Evolutionary conservation across 208 protist genomes (phyloP).

Genomic region (Leishmania aethiopica): DNA sequence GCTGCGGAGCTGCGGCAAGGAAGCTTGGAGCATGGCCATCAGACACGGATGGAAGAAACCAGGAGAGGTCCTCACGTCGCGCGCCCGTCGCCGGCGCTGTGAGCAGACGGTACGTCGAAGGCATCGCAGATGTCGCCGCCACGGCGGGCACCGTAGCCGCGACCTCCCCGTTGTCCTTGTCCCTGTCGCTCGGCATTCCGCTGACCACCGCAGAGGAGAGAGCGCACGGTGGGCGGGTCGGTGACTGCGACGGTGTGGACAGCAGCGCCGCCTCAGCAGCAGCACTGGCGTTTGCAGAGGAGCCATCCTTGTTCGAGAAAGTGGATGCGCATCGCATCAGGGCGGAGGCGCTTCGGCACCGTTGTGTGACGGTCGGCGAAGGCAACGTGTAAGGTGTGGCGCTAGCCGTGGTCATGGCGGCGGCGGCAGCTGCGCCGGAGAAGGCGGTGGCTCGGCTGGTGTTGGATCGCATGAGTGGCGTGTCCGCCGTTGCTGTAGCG

Average conservation of each 20-base stretch:
- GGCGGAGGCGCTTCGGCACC: neutral
- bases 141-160: neutral
- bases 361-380: neutral
- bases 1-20: neutral
- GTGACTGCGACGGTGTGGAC: neutral
- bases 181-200: neutral
- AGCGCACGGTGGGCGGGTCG: neutral
- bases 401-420: neutral
- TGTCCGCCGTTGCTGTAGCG: neutral
- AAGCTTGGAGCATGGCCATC: neutral
- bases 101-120: neutral
- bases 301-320: neutral
- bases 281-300: neutral
- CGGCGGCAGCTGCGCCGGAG: neutral
- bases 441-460: neutral
- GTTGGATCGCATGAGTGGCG: constrained; percentile 3
- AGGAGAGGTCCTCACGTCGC: neutral
- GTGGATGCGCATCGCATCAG: neutral
- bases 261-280: neutral
- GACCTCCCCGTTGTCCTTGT: neutral
- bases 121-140: neutral
- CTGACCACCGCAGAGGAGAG: neutral
- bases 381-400: neutral
- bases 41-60: neutral
- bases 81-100: neutral